phyloP scores from a whole-genome alignment of 2,329 filamentous ascomycete species.

The Nakataea oryzae region DNA sequence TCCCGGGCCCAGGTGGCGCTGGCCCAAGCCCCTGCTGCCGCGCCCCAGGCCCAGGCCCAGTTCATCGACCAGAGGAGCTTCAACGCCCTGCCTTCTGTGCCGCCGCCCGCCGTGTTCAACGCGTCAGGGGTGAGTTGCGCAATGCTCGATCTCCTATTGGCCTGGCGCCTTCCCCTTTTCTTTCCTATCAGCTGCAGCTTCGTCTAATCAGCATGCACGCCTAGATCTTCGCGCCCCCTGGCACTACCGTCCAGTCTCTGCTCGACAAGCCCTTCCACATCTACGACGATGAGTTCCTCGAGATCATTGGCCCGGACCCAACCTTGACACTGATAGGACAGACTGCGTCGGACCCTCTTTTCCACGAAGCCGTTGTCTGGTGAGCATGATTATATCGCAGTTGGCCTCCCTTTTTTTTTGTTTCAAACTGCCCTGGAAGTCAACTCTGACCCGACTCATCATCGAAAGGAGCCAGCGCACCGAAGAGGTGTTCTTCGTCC shows the following conservation, averaged over 20 bases:
- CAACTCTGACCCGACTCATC: neutral
- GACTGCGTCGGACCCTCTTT: slow-evolving; percentile 32
- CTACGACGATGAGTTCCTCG: slow-evolving; percentile 39
- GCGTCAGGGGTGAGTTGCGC: slow-evolving; percentile 20
- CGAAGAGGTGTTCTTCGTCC: slow-evolving; percentile 43
- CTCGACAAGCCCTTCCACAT: slow-evolving; percentile 31
- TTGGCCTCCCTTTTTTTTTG: neutral
- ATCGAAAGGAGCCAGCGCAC: slow-evolving; percentile 22
- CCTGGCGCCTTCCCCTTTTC: neutral
- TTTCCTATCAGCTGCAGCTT: neutral
- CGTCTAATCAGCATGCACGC: neutral
- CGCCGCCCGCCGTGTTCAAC: slow-evolving; percentile 23
- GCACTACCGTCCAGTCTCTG: slow-evolving; percentile 25
- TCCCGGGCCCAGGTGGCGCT: neutral
- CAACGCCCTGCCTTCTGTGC: slow-evolving; percentile 27
- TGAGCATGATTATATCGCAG: slow-evolving; percentile 12
- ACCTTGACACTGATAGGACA: slow-evolving; percentile 37
- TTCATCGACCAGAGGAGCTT: slow-evolving; percentile 32
- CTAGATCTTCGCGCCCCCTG: slow-evolving; percentile 30
- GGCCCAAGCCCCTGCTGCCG: slow-evolving; percentile 15
- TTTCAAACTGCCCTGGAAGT: neutral
- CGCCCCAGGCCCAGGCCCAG: slow-evolving; percentile 26
- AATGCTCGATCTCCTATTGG: neutral
- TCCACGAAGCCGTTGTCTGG: slow-evolving; percentile 47
- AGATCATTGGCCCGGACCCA: slow-evolving; percentile 36